Evolutionary conservation across 352 stramenopile genomes (phyloP).

Genomic region (Phytopythium kandeliae): DNA sequence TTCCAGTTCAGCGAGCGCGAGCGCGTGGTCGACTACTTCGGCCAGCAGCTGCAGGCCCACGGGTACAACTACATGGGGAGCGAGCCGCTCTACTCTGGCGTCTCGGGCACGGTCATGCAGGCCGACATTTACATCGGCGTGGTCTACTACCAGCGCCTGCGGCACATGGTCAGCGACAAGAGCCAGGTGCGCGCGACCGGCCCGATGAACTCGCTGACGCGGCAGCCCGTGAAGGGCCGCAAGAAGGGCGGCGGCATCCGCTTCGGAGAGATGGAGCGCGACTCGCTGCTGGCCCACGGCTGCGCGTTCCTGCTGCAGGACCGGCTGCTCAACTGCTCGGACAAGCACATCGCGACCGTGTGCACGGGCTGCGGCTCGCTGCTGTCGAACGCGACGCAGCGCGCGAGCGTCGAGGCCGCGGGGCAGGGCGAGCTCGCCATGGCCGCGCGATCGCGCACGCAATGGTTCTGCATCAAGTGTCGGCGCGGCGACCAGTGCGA

Average conservation of each 20-base stretch:
- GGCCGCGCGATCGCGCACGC: conserved; percentile 84
- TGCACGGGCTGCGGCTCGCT: conserved; percentile 91
- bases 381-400: conserved; percentile 84
- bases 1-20: conserved; percentile 99
- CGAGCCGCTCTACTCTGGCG: conserved; percentile 98
- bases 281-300: conserved; percentile 98
- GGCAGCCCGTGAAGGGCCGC: conserved; percentile 98
- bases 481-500: conserved; percentile 88
- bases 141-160: conserved; percentile 99
- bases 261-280: conserved; percentile 99
- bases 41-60: conserved; percentile 95
- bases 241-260: conserved; percentile 99
- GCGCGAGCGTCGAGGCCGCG: conserved; percentile 71
- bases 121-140: conserved; percentile 99
- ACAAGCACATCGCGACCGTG: conserved; percentile 97
- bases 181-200: conserved; percentile 98
- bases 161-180: conserved; percentile 99
- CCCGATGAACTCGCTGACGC: conserved; percentile 98
- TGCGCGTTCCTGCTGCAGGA: conserved; percentile 96
- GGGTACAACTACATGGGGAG: conserved; percentile 99
- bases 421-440: conserved; percentile 79
- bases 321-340: conserved; percentile 98
- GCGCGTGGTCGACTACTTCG: conserved; percentile 99
- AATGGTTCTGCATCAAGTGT: conserved; percentile 84
- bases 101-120: conserved; percentile 98